Evolutionary conservation across 192 early-diverging fungal species (phyloP), one percentile per base, ranked within the genome.

Genomic region (Rhizophagus clarus): DNA sequence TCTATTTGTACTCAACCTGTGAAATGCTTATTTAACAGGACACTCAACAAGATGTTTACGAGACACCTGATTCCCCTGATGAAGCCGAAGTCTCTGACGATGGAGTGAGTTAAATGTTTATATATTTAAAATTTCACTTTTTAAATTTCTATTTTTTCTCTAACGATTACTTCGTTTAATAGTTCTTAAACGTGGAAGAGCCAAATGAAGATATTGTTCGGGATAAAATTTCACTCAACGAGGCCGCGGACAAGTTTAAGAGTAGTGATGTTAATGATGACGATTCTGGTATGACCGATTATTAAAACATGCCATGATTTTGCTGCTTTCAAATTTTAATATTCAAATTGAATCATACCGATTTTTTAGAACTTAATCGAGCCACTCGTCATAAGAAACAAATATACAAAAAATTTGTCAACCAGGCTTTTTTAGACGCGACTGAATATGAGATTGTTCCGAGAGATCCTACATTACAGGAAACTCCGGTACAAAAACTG

Each of bases 41-140:
- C 78, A 89, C 89, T 70, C 90, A 91, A 82, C 94, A 92, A 64
- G 96, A 96, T 89, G 93, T 97, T 70, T 96, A 93, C 82, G 95
- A 97, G 77, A 96, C 96, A 11, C 86, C 92, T 6, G 94, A 95
- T 32, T 79, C 81, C 28, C 42, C 75, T 28, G 76, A 78, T 62
- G 85, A 84, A 20, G 61, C 80, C 11, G 77, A 79, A 71, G 68
- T 24, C 61, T 49, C 47, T 24, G 77, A 79, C 68, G 77, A 71
- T 61, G 77, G 68, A 37, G 77, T 79, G 60, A 34, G 32, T 68
- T 24, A 32, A 11, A 20, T 42, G 4, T 76, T 14, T 14, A 74
- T 63, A 31, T 28, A 12, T 15, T 66, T 20, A 15, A 60, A 42
- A 3, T 45, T 32, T 71, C 1, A 56, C 61, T 2, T 2, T 45